Base-by-base conservation (phyloP, 2,329 filamentous ascomycete genomes). In the Aspergillus flavus region DNA sequence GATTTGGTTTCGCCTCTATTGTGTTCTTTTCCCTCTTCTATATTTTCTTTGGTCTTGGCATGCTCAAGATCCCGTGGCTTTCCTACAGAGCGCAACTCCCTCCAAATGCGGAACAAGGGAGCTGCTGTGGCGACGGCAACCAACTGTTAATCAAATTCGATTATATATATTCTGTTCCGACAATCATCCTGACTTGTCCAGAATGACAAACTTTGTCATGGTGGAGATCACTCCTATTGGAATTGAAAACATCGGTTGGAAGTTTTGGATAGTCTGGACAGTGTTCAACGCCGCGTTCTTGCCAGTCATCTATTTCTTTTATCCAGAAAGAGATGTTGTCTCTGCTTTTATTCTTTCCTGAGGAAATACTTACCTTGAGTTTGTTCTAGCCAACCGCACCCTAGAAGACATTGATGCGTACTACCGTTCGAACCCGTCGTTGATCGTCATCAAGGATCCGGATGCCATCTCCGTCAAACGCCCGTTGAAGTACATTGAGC, bases 1-100 rank as follows among this genome's bases (percentile, higher is more conserved):
- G 4, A 52, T 9, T 14, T 4, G 1, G 34, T 46, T 5, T 52
- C 62, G 57, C 59, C 3, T 7, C 6, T 7, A 58, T 83, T 48
- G 80, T 79, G 0, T 84, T 84, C 68, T 84, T 85, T 75, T 85
- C 85, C 70, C 67, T 84, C 0, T 85, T 82, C 72, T 83, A 83
- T 65, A 75, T 83, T 41, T 81, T 81, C 69, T 85, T 85, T 68
- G 82, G 81, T 16, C 79, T 84, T 43, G 80, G 80, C 9, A 81
- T 66, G 66, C 39, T 68, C 55, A 81, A 80, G 3, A 76, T 80
- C 1, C 79, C 79, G 9, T 82, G 80, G 71, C 62, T 71, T 11
- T 52, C 60, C 59, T 19, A 79, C 81, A 1, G 82, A 85, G 61
- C 82, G 84, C 70, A 84, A 83, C 65, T 78, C 77, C 0, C 71